These are phyloP conservation scores for Lentinus polychrous DNA, from an alignment of 1,284 basidiomycete species.

Conservation along the genomic window DNA sequence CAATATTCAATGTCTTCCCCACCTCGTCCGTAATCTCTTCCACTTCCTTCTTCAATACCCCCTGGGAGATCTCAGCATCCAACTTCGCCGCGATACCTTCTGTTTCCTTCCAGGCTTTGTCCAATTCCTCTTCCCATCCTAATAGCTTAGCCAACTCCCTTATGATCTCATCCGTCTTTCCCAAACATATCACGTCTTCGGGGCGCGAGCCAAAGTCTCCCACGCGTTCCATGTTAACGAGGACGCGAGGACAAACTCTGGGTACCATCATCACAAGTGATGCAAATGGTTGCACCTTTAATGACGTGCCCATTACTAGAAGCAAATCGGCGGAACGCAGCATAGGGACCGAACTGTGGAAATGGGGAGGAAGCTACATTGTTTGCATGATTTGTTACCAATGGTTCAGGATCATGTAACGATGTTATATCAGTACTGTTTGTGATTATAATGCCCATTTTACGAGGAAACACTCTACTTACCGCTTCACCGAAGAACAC, in stretches of 20 bases:
- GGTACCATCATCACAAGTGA: conserved; percentile 48
- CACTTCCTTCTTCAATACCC: conserved; percentile 22
- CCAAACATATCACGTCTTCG: conserved; percentile 57
- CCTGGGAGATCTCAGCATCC: background rate
- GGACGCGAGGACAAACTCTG: conserved; percentile 51
- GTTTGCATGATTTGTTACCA: too few species aligned
- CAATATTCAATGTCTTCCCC: conserved; percentile 21
- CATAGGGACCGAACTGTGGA: conserved; percentile 40
- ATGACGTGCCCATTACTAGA: conserved; percentile 89
- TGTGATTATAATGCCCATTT: background rate
- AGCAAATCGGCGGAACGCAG: conserved; percentile 74
- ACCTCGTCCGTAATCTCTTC: conserved; percentile 29
- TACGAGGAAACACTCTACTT: conserved; percentile 19
- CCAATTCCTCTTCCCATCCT: conserved; percentile 66
- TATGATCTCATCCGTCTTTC: conserved; percentile 63
- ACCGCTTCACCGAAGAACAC: conserved; percentile 91
- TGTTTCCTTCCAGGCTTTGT: conserved; percentile 50
- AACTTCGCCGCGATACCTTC: conserved; percentile 10
- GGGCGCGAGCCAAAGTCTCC: conserved; percentile 48
- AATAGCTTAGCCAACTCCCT: conserved; percentile 50
- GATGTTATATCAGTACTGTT: background rate
- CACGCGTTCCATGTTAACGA: conserved; percentile 65
- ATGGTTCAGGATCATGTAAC: background rate
- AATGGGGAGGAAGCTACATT: conserved; percentile 50
- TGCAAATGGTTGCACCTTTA: conserved; percentile 76